Conservation (phyloP, 2,329 filamentous ascomycete species). For the Aurifilum marmelostoma region DNA sequence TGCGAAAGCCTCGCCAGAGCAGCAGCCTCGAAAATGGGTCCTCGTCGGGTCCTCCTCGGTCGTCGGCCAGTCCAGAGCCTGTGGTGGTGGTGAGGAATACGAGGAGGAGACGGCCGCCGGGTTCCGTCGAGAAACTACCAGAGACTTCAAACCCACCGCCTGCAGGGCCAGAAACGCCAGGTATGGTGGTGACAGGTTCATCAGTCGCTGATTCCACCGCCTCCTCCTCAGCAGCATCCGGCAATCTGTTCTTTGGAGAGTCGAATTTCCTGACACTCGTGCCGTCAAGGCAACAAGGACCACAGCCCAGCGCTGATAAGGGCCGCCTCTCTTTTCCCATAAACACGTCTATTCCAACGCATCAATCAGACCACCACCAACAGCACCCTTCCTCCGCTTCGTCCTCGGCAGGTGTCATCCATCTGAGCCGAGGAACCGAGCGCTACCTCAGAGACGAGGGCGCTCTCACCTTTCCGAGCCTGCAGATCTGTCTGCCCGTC, state of each 20-base stretch:
- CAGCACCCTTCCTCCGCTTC: neutral
- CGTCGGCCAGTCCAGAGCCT: neutral
- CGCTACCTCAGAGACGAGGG: conserved; percentile 32
- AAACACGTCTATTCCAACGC: conserved; percentile 17
- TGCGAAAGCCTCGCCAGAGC: conserved; percentile 24
- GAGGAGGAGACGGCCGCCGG: neutral
- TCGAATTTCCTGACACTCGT: conserved; percentile 44
- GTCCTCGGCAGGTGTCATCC: conserved; percentile 22
- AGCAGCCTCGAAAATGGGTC: conserved; percentile 19
- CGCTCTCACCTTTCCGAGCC: conserved; percentile 31
- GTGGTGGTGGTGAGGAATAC: neutral
- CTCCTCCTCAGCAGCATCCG: conserved; percentile 24
- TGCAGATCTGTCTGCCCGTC: conserved; percentile 30
- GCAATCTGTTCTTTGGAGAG: conserved; percentile 43
- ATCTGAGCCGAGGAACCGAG: conserved; percentile 31
- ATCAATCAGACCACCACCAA: conserved; percentile 20
- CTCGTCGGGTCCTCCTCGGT: neutral
- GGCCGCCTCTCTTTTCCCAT: conserved; percentile 31
- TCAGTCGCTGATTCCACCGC: conserved; percentile 30
- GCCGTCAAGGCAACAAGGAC: conserved; percentile 17
- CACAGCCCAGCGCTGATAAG: conserved; percentile 18
- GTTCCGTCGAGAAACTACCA: neutral
- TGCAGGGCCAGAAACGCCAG: neutral
- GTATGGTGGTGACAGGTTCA: conserved; percentile 2
- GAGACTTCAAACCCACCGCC: neutral